Evolutionary conservation across 371 early-diverging fungal species (phyloP), one percentile per base, ranked within the genome.

Genomic region (Rhizopus sp.): DNA sequence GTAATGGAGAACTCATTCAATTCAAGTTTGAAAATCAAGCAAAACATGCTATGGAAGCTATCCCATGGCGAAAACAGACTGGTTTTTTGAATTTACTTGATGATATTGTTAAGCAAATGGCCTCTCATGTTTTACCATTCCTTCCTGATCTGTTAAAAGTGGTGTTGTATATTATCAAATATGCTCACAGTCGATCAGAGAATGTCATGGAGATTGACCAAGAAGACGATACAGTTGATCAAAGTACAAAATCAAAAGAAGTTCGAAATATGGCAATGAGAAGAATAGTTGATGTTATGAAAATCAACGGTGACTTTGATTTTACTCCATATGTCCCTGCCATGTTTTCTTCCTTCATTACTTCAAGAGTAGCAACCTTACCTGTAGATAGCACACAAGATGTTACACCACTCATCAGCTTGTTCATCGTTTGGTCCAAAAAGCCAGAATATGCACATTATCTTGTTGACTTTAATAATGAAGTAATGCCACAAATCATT

Each of bases 311-410:
- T 9, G 66, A 69, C 37, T 91, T 91, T 62, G 81, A 92, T 62
- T 96, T 91, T 65, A 51, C 63, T 5, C 84, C 90, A 2, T 95
- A 89, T 62, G 66, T 94, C 7, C 78, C 82, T 5, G 78, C 82
- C 44, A 86, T 97, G 67, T 95, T 86, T 62, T 60, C 71, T 10
- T 67, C 82, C 0, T 85, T 88, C 46, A 78, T 98, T 33, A 68
- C 79, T 13, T 78, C 88, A 13, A 87, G 93, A 23, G 58, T 98
- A n/a, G 69, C 77, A 16, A 81, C 72, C 6, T 69, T 97, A 30
- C 82, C 82, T 15, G 64, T 68, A 7, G 97, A 97, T 60, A 91
- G 90, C 63, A 88, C 94, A 1, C 96, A 96, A 65, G 83, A 88
- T 40, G 80, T 93, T 1, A 88, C 93, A 1, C 81, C 91, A 0